Evolutionary conservation across 2,329 filamentous ascomycete genomes (phyloP).

Genomic region (Colletotrichum sp.): DNA sequence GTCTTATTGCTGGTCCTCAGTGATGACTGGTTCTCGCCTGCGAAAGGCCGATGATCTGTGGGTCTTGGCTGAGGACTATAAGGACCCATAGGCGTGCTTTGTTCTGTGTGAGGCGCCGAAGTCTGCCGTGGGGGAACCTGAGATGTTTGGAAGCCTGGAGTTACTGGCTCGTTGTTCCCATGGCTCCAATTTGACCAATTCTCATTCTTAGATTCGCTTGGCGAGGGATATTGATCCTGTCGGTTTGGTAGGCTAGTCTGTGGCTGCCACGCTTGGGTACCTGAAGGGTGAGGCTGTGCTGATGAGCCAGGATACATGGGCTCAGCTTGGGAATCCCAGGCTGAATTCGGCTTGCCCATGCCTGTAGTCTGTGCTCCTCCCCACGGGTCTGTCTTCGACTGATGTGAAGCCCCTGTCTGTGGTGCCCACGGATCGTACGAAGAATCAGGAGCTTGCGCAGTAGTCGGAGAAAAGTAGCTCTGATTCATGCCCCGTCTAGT

Average conservation of each 20-base stretch:
- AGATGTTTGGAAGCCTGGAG: neutral
- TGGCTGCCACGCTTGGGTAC: neutral
- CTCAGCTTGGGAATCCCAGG: neutral
- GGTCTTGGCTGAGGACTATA: neutral
- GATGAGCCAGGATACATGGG: neutral
- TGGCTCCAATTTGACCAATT: neutral
- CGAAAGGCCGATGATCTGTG: neutral
- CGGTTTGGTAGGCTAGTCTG: neutral
- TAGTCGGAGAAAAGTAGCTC: neutral
- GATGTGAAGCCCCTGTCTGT: neutral
- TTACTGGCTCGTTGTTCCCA: neutral
- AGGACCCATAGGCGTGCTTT: rapidly evolving
- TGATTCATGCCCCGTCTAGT: neutral
- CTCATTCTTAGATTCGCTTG: rapidly evolving
- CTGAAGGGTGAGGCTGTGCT: rapidly evolving
- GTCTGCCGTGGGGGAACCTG: neutral
- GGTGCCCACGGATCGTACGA: neutral
- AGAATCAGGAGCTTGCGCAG: neutral
- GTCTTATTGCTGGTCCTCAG: too few species aligned
- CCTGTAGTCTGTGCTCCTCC: neutral
- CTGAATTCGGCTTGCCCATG: neutral
- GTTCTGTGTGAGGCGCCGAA: neutral
- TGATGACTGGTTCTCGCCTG: too few species aligned
- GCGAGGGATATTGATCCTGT: neutral
- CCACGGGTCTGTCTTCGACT: neutral